Conservation (phyloP, 1,139 yeast genomes). For the Protomyces lactucae-debilis region DNA sequence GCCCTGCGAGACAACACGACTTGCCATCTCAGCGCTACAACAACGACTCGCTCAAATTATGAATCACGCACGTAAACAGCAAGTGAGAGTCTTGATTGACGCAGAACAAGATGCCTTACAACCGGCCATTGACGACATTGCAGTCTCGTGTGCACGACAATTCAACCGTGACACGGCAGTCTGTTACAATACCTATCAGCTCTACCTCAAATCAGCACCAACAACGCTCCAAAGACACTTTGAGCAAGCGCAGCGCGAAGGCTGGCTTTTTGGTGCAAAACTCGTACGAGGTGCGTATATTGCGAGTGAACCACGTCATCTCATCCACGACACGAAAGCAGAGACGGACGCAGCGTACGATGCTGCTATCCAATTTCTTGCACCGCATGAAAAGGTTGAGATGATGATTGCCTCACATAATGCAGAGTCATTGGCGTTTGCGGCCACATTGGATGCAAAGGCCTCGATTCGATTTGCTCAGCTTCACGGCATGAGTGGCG, state of each 20-base stretch:
- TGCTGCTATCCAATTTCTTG: conserved; percentile 58
- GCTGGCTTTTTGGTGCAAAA: conserved; percentile 76
- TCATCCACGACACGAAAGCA: conserved; percentile 69
- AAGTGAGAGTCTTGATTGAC: conserved; percentile 79
- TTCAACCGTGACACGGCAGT: conserved; percentile 60
- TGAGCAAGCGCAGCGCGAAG: conserved; percentile 54
- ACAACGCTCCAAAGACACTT: conserved; percentile 60
- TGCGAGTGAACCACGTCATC: conserved; percentile 78
- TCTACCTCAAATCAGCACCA: conserved; percentile 74
- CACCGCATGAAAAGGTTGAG: conserved; percentile 43
- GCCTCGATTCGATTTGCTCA: conserved; percentile 77
- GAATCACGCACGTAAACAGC: conserved; percentile 55
- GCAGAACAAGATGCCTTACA: conserved; percentile 89
- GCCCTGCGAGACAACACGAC: conserved; percentile 33
- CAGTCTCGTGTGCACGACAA: conserved; percentile 69
- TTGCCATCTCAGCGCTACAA: conserved; percentile 47
- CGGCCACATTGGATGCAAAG: conserved; percentile 30
- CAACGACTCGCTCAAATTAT: conserved; percentile 39
- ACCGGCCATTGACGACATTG: conserved; percentile 85
- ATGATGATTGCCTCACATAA: conserved; percentile 92
- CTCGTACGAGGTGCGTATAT: conserved; percentile 97
- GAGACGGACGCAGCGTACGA: conserved; percentile 77
- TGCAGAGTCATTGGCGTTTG: conserved; percentile 57
- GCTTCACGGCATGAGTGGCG: conserved; percentile 93
- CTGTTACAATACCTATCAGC: conserved; percentile 88